Base-by-base conservation (phyloP, 768 basidiomycete species). In the Dendrothele bispora region DNA sequence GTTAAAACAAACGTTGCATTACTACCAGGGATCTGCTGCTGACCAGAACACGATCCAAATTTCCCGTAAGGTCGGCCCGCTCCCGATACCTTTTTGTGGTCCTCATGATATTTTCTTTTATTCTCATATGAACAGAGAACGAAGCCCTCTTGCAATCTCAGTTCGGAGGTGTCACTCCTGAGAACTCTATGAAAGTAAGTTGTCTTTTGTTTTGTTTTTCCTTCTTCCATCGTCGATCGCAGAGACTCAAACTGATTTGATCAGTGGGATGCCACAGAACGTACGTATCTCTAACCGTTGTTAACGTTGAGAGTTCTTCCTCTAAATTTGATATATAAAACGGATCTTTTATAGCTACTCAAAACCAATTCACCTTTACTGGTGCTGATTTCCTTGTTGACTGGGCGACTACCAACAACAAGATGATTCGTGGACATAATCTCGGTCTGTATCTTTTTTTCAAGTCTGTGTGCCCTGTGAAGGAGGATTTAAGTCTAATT, bases 181-280 rank as follows among this genome's bases (percentile, higher is more conserved):
- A 72, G 60, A 70, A 72, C 55, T 70, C 69, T 25, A 72, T 74
- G 72, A 75, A 71, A 65, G 70, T 65, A 46, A 21, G 29, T 40
- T 42, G 25, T 8, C 29, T 36, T 5, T 4, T n/a, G 12, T 5
- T 15, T 43, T n/a, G n/a, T n/a, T n/a, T n/a, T n/a, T n/a, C n/a
- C n/a, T n/a, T n/a, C n/a, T n/a, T n/a, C n/a, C n/a, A n/a, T n/a
- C n/a, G n/a, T n/a, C n/a, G n/a, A n/a, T n/a, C n/a, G n/a, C n/a
- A n/a, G n/a, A n/a, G 10, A 7, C 17, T 25, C n/a, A 26, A 17
- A 17, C 44, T 5, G 11, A 5, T 11, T 5, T 46, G 44, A 46
- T 14, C 41, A 69, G 68, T 70, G 69, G 71, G 69, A 71, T 58
- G 60, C 71, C 11, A 71, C 64, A 24, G 71, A 73, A 49, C 60